Evolutionary conservation across 2,329 filamentous ascomycete species (phyloP).

Genomic region (Penicillium sp.): DNA sequence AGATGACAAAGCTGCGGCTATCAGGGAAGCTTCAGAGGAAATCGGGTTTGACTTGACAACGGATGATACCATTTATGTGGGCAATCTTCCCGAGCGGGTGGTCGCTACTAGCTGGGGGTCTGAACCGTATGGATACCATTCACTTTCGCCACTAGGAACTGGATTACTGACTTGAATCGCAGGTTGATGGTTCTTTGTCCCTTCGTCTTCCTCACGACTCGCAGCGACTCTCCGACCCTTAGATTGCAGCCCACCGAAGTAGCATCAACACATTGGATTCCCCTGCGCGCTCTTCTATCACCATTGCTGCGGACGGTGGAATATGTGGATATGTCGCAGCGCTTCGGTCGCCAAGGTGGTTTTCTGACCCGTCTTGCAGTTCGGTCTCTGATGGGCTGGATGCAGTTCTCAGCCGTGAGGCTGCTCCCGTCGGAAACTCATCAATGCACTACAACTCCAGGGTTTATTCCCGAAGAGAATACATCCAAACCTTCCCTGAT

Average conservation of each 20-base stretch:
- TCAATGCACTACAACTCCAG: constrained; percentile 54
- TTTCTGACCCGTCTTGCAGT: constrained; percentile 55
- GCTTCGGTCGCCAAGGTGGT: constrained; percentile 57
- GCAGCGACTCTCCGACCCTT: constrained; percentile 55
- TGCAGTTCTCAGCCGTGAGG: constrained; percentile 65
- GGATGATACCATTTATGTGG: constrained; percentile 49
- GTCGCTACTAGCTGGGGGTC: constrained; percentile 67
- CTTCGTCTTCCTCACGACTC: constrained; percentile 63
- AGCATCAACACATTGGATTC: constrained; percentile 67
- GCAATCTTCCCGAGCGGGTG: constrained; percentile 64
- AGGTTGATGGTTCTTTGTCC: constrained; percentile 69
- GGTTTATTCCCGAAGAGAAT: constrained; percentile 46
- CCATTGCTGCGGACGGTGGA: constrained; percentile 60
- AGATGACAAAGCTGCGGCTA: constrained; percentile 60
- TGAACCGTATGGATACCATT: constrained; percentile 47
- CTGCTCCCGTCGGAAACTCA: constrained; percentile 61
- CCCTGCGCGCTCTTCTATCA: constrained; percentile 60
- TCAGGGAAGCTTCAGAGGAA: constrained; percentile 65
- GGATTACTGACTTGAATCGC: constrained; percentile 14
- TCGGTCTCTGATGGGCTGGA: constrained; percentile 59
- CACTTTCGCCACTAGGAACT: not conserved
- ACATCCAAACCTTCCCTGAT: constrained; percentile 21
- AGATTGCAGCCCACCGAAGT: constrained; percentile 67
- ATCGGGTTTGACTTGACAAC: constrained; percentile 60
- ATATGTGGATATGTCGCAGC: constrained; percentile 62